Evolutionary conservation across 2,329 filamentous ascomycete genomes (phyloP), one percentile per base, ranked within the genome.

Genomic region (Trichoderma koningii): DNA sequence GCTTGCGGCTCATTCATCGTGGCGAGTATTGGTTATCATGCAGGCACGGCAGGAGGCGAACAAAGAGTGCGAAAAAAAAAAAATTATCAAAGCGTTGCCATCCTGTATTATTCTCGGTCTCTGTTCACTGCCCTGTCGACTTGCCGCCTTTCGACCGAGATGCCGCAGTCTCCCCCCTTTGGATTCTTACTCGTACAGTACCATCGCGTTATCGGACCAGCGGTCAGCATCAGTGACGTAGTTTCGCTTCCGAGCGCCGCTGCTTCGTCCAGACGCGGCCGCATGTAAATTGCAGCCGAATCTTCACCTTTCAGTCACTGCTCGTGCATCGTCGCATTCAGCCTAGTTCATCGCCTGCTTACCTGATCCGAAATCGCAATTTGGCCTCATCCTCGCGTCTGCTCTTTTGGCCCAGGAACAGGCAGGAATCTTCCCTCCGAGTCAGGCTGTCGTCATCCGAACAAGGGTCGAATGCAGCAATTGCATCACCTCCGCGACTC

Each of bases 161-260:
- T 45, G n/a, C 44, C 34, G 34, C 34, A 14, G 3, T 3, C 5
- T 14, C 34, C 34, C 42, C 12, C 15, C 44, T 10, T 14, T 21
- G 38, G 41, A 23, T 3, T 23, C 21, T 23, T 38, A 55, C 19
- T 44, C 21, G 23, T 21, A 61, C 21, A 23, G 21, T 3, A 23
- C 1, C 42, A 34, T 63, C 61, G 61, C 52, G 42, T 56, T 63
- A 63, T 63, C 61, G 28, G 45, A 34, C 28, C 34, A 42, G 61
- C 61, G 51, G 61, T 63, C 52, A 56, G 45, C 51, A 17, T 23
- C 61, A 56, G 52, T 63, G 61, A 63, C 61, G 61, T 63, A 55
- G 48, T 34, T 41, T 19, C 51, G 14, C 9, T 41, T 45, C 42
- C 57, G 21, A 45, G 28, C 38, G 23, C 21, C 17, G 45, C 21